Base-by-base conservation (phyloP, 2,329 filamentous ascomycete genomes). In the Mariannaea elegans region DNA sequence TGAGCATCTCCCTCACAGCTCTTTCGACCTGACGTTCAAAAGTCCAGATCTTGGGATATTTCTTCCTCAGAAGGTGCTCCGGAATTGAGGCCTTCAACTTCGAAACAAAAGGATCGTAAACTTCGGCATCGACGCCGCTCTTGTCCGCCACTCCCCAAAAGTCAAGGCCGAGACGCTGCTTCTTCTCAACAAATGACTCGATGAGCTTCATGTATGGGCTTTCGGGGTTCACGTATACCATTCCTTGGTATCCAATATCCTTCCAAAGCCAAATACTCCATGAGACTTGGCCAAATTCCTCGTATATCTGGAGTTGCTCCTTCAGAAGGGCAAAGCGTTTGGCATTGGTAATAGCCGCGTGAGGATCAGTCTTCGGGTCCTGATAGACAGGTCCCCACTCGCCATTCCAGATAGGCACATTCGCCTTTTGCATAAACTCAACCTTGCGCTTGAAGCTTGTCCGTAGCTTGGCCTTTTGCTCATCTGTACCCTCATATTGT, bases 181-280 rank as follows among this genome's bases (percentile, higher is more conserved):
- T 88, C 75, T 87, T 88, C 46, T 81, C 78, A 0, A 87, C 69
- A 53, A 87, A 85, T 0, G 80, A 77, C 16, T 76, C 67, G 39
- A 87, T 79, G 2, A 81, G 78, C 19, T 76, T 76, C 71, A 85
- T 84, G 73, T 84, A 86, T 2, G 76, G 65, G 7, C 77, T 80
- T 10, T 80, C 70, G 0, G 81, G 79, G 31, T 76, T 75, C 1
- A 81, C 75, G 60, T 83, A 81, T 0, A 84, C 75, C 83, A 87
- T 85, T 6, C 83, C 84, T 69, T 86, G 83, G 42, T 82, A 78
- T 0, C 84, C 82, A 36, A 86, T 80, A 58, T 87, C 83, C 68
- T 86, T 87, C 72, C 85, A 86, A 0, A 84, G 72, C 84, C 84
- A 87, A 66, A 89, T 89, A 13, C 76, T 82, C 87, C 86, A 89